Conservation (phyloP, 331 rosid genomes). For the Pyrus hybrid region DNA sequence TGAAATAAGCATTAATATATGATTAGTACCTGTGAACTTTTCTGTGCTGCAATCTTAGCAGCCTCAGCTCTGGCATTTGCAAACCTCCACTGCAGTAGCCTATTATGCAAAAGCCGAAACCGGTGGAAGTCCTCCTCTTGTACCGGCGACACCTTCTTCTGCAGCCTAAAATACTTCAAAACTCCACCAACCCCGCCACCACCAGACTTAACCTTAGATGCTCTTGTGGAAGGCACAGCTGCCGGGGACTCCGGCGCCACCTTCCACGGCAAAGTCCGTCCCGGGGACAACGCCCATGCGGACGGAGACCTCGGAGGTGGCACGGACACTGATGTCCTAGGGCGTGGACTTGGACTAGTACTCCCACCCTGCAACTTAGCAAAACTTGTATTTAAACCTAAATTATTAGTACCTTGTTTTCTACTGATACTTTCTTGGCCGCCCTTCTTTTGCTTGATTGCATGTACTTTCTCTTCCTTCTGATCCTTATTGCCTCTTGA, state of each 20-base stretch:
- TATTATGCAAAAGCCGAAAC: constrained; percentile 46
- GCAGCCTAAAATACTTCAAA: constrained; percentile 50
- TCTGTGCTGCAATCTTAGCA: constrained; percentile 23
- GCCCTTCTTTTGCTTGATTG: not conserved
- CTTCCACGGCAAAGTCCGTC: constrained; percentile 15
- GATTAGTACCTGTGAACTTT: constrained; percentile 30
- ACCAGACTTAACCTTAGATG: not conserved
- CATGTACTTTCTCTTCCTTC: constrained; percentile 11
- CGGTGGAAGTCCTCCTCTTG: constrained; percentile 53
- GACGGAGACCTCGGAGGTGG: constrained; percentile 53
- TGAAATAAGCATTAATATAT: not conserved
- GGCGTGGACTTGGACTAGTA: constrained; percentile 3
- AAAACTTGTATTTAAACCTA: not conserved
- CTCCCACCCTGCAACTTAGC: constrained; percentile 17
- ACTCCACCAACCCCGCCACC: constrained; percentile 35
- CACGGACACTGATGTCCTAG: not conserved
- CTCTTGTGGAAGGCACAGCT: not conserved
- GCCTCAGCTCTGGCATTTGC: constrained; percentile 48
- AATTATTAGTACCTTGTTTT: not conserved
- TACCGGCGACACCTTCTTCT: constrained; percentile 32
- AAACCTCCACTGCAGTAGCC: constrained; percentile 64
- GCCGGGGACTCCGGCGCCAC: not conserved
- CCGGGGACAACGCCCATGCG: constrained; percentile 84
- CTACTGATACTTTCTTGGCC: constrained; percentile 8
- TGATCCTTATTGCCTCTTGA: constrained; percentile 13